Evolutionary conservation across 75 land plant species (phyloP), one percentile per base, ranked within the genome.

Genomic region (Selaginella moellendorffii): DNA sequence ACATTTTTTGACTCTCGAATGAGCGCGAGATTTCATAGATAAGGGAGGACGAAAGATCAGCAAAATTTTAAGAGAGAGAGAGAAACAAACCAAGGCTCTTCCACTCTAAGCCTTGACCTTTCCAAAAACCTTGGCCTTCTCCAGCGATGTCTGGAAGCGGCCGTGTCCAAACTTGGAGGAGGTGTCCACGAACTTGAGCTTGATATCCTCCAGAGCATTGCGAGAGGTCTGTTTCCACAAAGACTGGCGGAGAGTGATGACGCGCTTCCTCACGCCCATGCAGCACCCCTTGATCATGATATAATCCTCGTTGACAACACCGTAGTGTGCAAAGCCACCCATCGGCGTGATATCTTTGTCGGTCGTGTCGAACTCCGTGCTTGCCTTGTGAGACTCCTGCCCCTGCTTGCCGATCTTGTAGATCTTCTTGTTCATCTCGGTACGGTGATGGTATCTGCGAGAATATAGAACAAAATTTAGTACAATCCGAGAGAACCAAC

Each of bases 391-490:
- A 20, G 87, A 75, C 17, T 87, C 84, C 29, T 79, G 72, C 5
- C 76, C 80, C 59, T 70, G 62, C 77, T 83, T 83, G 8, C 91
- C 91, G 52, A 87, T 71, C 78, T 79, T 87, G 71, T 87, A 87
- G 10, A 87, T 65, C 65, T 87, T 87, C 80, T 87, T 87, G 73
- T 87, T 87, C 82, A 87, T 75, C 69, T 87, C 92, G 5, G 87
- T 87, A 20, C 92, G 74, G 54, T 87, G 92, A 67, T 83, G 92
- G 54, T 87, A 83, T n/a, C n/a, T n/a, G n/a, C n/a, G n/a, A n/a
- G n/a, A n/a, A n/a, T n/a, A n/a, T n/a, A n/a, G n/a, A n/a, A n/a
- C n/a, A n/a, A n/a, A n/a, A n/a, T n/a, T n/a, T n/a, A n/a, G n/a
- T n/a, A n/a, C n/a, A n/a, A n/a, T n/a, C n/a, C n/a, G n/a, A n/a